Percentiles rank a stretch among this genome's conserved stretches.
phyloP scores from a whole-genome alignment of 2,329 filamentous ascomycete species.

The Ambrosiella cleistominuta region DNA sequence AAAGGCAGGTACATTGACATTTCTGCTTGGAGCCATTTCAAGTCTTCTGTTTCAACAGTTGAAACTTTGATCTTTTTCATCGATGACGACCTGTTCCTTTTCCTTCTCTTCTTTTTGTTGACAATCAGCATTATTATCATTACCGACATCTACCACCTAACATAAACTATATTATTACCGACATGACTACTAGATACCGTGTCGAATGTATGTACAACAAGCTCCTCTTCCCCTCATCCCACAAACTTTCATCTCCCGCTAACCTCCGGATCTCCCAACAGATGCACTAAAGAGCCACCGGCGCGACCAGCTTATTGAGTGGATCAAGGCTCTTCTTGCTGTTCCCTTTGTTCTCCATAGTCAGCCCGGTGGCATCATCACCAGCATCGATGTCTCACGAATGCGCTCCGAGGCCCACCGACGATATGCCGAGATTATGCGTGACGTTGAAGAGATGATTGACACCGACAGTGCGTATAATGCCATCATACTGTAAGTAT shows the following conservation, averaged over 20 bases:
- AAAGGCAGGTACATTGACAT: too few relatives aligned
- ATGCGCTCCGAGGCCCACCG: conserved; percentile 69
- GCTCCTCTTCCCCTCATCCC: background rate
- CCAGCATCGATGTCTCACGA: conserved; percentile 46
- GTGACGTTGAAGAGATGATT: conserved; percentile 80
- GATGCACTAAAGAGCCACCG: conserved; percentile 65
- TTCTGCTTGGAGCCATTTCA: too few relatives aligned
- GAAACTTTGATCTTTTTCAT: too few relatives aligned
- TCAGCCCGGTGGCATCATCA: conserved; percentile 75
- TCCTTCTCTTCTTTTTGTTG: too few relatives aligned
- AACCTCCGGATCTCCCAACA: conserved; percentile 17
- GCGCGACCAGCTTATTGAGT: conserved; percentile 86
- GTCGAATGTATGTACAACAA: conserved; percentile 48
- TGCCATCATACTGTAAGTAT: conserved; percentile 1
- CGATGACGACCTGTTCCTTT: too few relatives aligned
- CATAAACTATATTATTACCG: conserved; percentile 10
- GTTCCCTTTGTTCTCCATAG: conserved; percentile 95
- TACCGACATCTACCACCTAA: background rate
- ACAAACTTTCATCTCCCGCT: conserved; percentile 3
- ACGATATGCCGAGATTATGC: conserved; percentile 88
- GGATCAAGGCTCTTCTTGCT: conserved; percentile 87
- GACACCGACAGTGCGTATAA: conserved; percentile 63
- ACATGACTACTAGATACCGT: conserved; percentile 46
- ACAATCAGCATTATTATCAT: background rate
- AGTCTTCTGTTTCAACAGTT: too few relatives aligned